A percentile compares a stretch with the other conserved stretches of the same genome.
Conservation (phyloP, 139 green algal species). For the Dunaliella primolecta region DNA sequence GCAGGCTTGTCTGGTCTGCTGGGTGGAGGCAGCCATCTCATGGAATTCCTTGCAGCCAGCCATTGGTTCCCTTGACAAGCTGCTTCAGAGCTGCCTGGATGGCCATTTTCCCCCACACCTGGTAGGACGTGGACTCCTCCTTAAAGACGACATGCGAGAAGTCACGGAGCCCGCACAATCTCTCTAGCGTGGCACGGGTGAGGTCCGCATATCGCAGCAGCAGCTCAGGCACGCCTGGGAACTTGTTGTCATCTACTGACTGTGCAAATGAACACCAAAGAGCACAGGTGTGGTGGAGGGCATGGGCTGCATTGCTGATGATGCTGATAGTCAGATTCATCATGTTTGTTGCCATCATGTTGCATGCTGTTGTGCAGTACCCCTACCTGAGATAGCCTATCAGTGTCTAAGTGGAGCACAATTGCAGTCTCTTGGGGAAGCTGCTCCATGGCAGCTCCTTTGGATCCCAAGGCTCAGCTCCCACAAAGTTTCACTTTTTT, state of each 20-base stretch:
- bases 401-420: not conserved
- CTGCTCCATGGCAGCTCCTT: not conserved
- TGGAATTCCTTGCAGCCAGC: no score
- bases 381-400: not conserved
- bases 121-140: conserved; percentile 4
- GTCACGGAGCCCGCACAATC: not conserved
- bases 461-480: no score
- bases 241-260: not conserved
- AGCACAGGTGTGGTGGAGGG: not conserved
- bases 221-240: not conserved
- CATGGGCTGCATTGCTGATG: not conserved
- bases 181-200: not conserved
- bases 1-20: no score
- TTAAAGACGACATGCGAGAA: conserved; percentile 1
- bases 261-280: not conserved
- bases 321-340: not conserved
- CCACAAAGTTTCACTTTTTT: no score
- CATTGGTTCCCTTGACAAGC: no score
- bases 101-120: no score
- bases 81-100: no score
- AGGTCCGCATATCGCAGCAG: conserved; percentile 2
- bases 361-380: not conserved
- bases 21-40: no score
- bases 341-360: not conserved
- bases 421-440: not conserved